phyloP scores from a whole-genome alignment of 371 early-diverging fungal species.

The Cokeromyces recurvatus region DNA sequence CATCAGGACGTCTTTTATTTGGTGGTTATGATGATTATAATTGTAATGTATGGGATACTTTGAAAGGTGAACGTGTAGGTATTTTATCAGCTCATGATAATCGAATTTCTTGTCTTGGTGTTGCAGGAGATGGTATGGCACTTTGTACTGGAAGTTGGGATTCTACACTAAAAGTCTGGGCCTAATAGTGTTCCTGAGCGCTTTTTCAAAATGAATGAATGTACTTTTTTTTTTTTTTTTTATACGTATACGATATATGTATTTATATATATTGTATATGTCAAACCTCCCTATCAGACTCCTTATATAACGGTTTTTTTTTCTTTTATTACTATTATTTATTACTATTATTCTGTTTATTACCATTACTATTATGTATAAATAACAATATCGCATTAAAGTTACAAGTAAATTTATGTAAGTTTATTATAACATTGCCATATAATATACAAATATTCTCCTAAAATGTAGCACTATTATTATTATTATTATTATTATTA shows the following conservation, averaged over 20 bases:
- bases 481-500: too few relatives aligned
- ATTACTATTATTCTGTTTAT: too few relatives aligned
- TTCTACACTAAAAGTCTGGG: constrained; percentile 76
- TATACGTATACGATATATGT: not conserved
- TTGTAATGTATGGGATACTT: constrained; percentile 97
- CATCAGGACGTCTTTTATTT: constrained; percentile 93
- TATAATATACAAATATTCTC: too few relatives aligned
- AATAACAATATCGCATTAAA: too few relatives aligned
- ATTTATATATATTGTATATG: not conserved
- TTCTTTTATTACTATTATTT: too few relatives aligned
- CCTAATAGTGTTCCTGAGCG: constrained; percentile 9
- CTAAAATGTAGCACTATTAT: too few relatives aligned
- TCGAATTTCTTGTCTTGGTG: constrained; percentile 94
- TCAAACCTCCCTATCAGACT: not conserved
- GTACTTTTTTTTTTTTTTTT: constrained; percentile 2
- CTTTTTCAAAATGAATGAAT: too few relatives aligned
- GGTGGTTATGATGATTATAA: constrained; percentile 98
- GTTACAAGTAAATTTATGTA: too few relatives aligned
- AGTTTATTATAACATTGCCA: too few relatives aligned
- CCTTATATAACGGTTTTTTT: constrained; percentile 6
- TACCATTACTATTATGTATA: too few relatives aligned
- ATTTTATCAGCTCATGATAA: constrained; percentile 94
- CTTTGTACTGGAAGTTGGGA: constrained; percentile 98
- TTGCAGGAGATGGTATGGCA: constrained; percentile 94
- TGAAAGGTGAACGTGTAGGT: constrained; percentile 93